Evolutionary conservation across 23 red algal genomes (phyloP).

Genomic region (Porphyridium purpureum): DNA sequence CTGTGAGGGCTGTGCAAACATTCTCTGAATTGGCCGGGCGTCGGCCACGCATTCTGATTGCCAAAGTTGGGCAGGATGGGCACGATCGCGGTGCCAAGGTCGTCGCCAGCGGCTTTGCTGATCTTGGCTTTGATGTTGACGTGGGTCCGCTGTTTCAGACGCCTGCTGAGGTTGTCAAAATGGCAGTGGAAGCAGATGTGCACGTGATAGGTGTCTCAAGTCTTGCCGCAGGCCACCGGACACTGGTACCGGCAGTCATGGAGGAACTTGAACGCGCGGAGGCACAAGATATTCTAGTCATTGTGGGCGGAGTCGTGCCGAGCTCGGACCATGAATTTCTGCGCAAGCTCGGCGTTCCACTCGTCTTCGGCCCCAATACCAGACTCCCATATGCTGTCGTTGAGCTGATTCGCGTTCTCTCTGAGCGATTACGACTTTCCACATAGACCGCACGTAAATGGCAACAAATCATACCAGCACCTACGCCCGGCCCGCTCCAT

Average conservation of each 20-base stretch:
- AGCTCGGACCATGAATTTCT: slow-evolving; percentile 6
- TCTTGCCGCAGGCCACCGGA: slow-evolving; percentile 23
- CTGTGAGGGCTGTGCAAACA: background rate
- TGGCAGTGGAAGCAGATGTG: slow-evolving; percentile 28
- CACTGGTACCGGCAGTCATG: slow-evolving; percentile 25
- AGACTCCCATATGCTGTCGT: no score
- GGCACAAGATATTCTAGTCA: slow-evolving; percentile 3
- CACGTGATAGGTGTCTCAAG: slow-evolving; percentile 24
- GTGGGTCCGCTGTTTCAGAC: slow-evolving; percentile 29
- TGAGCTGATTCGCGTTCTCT: no score
- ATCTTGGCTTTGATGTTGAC: slow-evolving; percentile 46
- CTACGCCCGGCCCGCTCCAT: no score
- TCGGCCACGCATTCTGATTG: slow-evolving; percentile 30
- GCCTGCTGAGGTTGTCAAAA: slow-evolving; percentile 14
- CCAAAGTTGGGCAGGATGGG: slow-evolving; percentile 39
- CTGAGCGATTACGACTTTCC: no score
- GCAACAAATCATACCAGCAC: no score
- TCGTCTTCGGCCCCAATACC: slow-evolving; percentile 21
- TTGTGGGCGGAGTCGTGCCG: slow-evolving; percentile 20
- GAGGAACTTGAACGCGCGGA: background rate
- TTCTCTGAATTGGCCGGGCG: slow-evolving; percentile 8
- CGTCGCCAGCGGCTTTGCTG: slow-evolving; percentile 24
- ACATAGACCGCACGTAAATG: no score
- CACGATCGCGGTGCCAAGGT: slow-evolving; percentile 39
- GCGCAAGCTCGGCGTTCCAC: background rate